Base-by-base conservation (phyloP, 495 filamentous ascomycete genomes). In the Bryoglossum gracile region DNA sequence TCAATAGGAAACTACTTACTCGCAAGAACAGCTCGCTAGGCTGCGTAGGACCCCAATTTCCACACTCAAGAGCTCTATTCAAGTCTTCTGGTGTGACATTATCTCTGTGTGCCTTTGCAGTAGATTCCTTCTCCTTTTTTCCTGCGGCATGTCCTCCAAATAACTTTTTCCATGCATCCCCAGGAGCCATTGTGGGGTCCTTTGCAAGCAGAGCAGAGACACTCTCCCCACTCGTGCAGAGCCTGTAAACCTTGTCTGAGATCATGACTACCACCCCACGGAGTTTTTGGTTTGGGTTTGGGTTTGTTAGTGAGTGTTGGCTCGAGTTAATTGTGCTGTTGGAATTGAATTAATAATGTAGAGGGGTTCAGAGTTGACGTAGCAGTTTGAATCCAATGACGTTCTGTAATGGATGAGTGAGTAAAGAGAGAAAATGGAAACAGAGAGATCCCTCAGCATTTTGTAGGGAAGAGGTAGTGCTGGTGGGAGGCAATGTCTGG, bases 11-110 rank as follows among this genome's bases (percentile, higher is more conserved):
- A n/a, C n/a, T 19, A 59, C 60, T 48, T 35, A 79, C 80, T 60
- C 68, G 67, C 14, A 87, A 64, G 56, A 89, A 89, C 8, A 89
- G 63, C 35, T 81, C 71, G 55, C 82, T 83, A 0, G 84, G 84
- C 45, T 72, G 56, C 4, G 73, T 65, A 3, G 71, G 60, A 1
- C 82, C 85, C 77, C 84, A 90, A 41, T 76, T 78, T 34, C 84
- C 85, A 60, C 83, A 87, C 53, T 66, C 57, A 1, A 62, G 56
- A 4, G 81, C 78, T 39, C 62, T 70, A 32, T 74, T 59, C 14
- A 84, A 59, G 36, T 77, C 71, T 30, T 75, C 63, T 3, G 60
- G 26, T 1, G 62, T 47, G 3, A 65, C 52, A 2, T 43, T 33
- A 9, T 55, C 50, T 39, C 66, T 56, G 18, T 17, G 60, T 41